Evolutionary conservation across 192 early-diverging fungal species (phyloP), one percentile per base, ranked within the genome.

Genomic region (Gryganskiella cystojenkinii): DNA sequence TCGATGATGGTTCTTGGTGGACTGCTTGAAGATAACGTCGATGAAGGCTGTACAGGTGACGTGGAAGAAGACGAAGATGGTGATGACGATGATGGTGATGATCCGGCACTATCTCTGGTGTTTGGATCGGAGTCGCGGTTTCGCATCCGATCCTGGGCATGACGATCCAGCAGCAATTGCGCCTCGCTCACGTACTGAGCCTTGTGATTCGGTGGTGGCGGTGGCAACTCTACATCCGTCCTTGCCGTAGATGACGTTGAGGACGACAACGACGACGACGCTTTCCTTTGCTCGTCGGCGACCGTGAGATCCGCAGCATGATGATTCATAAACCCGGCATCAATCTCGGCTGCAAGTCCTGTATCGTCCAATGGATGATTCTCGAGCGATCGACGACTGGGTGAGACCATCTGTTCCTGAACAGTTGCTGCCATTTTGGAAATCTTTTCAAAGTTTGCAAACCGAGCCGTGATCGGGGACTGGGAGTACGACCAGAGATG

Each of bases 401-500:
- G 64, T 44, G 57, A 66, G 11, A 67, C 65, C 54, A 76, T 35
- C 45, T 85, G 64, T 68, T 96, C 93, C 60, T 88, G 85, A 22
- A 95, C 84, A 9, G 88, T 94, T 0, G 88, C 94, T 8, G 92
- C 93, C 84, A 97, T 87, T 55, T 90, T 88, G 10, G 88, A 90
- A 30, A 95, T 86, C 24, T 90, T 81, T 51, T 90, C 83, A 65
- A 98, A 91, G 79, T 94, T 87, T 49, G 81, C 82, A 67, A 91
- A 78, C 22, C 80, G 68, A 20, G 87, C 85, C 7, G 37, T 40
- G 37, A 40, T 40, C 7, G 84, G 84, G 83, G 67, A 87, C 80
- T 64, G 89, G 19, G 84, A 74, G 64, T 93, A 98, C 24, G 92
- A 95, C 94, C 94, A 99, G 19, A 99, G 75, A 64, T 91, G 83